Percentiles rank a stretch among this genome's conserved stretches.
Evolutionary conservation across 495 filamentous ascomycete species (phyloP).

Genomic region (Durotheca rogersii): DNA sequence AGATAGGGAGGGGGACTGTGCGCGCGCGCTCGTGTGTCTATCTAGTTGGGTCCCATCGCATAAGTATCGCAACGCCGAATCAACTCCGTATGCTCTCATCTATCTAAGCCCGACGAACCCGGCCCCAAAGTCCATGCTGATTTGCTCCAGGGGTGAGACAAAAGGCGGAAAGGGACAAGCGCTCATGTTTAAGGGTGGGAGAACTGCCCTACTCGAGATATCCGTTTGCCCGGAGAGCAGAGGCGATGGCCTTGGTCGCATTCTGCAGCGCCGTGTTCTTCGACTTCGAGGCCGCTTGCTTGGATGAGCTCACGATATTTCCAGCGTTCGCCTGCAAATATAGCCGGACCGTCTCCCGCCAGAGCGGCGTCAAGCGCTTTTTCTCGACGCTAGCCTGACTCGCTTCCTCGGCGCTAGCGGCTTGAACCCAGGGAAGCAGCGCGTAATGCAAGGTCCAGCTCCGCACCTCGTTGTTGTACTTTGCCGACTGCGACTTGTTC

Average conservation of each 20-base stretch:
- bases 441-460: slow-evolving; percentile 46
- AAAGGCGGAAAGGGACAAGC: no score
- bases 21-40: no score
- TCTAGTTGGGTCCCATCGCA: no score
- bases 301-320: slow-evolving; percentile 2
- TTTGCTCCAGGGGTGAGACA: no score
- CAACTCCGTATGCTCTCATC: no score
- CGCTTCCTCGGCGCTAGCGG: slow-evolving; percentile 9
- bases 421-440: slow-evolving; percentile 50
- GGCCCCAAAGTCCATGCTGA: no score
- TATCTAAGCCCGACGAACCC: no score
- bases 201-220: slow-evolving; percentile 1
- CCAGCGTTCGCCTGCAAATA: slow-evolving; percentile 12
- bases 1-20: no score
- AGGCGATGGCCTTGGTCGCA: background rate
- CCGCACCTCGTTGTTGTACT: slow-evolving; percentile 44
- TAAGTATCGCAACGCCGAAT: no score
- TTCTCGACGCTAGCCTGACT: background rate
- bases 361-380: background rate
- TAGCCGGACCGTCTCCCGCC: slow-evolving; percentile 13
- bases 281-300: background rate
- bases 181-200: background rate
- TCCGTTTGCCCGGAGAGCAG: background rate
- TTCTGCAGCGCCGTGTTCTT: background rate
- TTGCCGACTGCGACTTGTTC: slow-evolving; percentile 24